Evolutionary conservation across 2,329 filamentous ascomycete species (phyloP).

Genomic region (Amesomyces nigricolor): DNA sequence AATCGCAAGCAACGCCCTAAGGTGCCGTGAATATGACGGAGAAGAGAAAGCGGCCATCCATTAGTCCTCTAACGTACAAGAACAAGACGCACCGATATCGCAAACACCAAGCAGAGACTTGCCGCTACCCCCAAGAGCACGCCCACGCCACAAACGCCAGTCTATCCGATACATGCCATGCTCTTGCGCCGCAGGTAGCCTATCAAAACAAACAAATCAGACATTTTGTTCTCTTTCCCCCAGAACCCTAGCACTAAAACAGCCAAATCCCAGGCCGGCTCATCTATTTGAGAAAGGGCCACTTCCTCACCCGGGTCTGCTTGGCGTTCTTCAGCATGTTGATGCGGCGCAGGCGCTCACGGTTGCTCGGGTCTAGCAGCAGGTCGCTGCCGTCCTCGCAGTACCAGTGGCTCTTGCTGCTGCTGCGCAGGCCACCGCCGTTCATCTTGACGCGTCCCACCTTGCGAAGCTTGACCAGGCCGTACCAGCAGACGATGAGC

Average conservation of each 20-base stretch:
- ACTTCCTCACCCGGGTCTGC: conserved; percentile 23
- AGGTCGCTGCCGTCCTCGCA: conserved; percentile 46
- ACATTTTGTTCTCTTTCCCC: background rate
- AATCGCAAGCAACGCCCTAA: background rate
- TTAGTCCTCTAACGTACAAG: conserved; percentile 8
- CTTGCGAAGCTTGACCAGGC: conserved; percentile 73
- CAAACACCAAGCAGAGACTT: conserved; percentile 8
- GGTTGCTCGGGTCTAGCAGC: conserved; percentile 48
- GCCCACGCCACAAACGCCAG: conserved; percentile 11
- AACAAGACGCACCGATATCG: conserved; percentile 2
- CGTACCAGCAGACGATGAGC: conserved; percentile 73
- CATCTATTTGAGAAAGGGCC: conserved; percentile 14
- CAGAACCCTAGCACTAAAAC: background rate
- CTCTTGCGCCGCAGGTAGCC: conserved; percentile 1
- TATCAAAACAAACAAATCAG: background rate
- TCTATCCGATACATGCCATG: conserved; percentile 8
- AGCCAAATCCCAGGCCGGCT: background rate
- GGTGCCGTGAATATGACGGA: background rate
- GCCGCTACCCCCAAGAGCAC: background rate
- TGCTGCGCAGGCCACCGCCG: conserved; percentile 23
- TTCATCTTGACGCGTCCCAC: conserved; percentile 83
- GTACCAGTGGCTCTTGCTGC: conserved; percentile 37
- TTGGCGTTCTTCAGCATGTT: conserved; percentile 41
- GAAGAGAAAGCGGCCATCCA: conserved; percentile 1
- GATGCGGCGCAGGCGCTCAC: conserved; percentile 49